phyloP scores from a whole-genome alignment of 1,284 basidiomycete species.

The Ceratobasidium theobromae region DNA sequence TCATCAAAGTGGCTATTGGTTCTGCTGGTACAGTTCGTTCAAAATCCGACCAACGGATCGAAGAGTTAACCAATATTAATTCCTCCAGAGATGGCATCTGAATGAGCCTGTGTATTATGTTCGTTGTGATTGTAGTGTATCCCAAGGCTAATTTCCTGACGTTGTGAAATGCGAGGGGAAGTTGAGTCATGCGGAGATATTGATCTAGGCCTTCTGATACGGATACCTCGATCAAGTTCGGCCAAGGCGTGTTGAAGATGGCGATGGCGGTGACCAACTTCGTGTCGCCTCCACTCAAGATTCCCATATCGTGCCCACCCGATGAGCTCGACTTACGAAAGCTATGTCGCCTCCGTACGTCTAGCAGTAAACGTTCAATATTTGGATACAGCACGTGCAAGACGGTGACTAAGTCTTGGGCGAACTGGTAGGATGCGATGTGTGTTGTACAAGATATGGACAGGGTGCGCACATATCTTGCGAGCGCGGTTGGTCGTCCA shows the following conservation, averaged over 20 bases:
- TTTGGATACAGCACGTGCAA: neutral
- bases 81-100: constrained; percentile 1
- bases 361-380: constrained; percentile 4
- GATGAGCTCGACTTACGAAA: constrained; percentile 12
- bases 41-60: constrained; percentile 22
- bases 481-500: constrained; percentile 18
- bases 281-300: neutral
- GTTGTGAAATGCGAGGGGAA: constrained; percentile 25
- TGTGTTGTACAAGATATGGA: constrained; percentile 19
- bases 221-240: constrained; percentile 15
- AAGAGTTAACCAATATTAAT: constrained; percentile 25
- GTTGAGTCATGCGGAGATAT: constrained; percentile 8
- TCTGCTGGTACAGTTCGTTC: constrained; percentile 3
- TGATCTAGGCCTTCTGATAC: constrained; percentile 27
- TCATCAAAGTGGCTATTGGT: constrained; percentile 7
- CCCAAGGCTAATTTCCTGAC: constrained; percentile 7
- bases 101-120: neutral
- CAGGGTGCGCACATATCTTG: constrained; percentile 22
- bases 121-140: constrained; percentile 2
- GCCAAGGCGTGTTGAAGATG: constrained; percentile 7
- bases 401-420: constrained; percentile 3
- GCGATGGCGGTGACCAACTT: neutral
- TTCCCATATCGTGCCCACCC: constrained; percentile 13
- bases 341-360: constrained; percentile 16
- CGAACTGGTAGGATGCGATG: constrained; percentile 21